Evolutionary conservation across 2,329 filamentous ascomycete genomes (phyloP).

Genomic region (Coniochaeta sp.): DNA sequence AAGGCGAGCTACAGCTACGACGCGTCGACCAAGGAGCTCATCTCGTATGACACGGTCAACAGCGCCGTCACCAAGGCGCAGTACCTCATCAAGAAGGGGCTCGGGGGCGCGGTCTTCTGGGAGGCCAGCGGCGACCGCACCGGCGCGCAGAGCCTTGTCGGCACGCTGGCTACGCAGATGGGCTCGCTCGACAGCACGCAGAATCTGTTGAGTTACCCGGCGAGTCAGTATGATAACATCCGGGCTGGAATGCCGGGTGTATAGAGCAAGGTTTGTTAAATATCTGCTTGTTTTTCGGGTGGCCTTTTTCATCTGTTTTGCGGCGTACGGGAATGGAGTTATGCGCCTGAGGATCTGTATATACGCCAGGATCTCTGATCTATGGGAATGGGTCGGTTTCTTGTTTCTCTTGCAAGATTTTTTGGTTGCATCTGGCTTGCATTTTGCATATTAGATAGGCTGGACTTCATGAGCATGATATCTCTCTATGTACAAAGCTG

Average conservation of each 20-base stretch:
- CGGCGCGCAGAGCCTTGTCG: constrained; percentile 49
- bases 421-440: not conserved
- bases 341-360: not conserved
- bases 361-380: not conserved
- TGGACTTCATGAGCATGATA: not conserved
- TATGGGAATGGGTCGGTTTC: not conserved
- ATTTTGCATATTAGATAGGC: not conserved
- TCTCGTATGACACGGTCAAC: constrained; percentile 60
- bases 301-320: not conserved
- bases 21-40: constrained; percentile 45
- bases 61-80: constrained; percentile 53
- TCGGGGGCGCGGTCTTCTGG: constrained; percentile 82
- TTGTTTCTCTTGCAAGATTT: not conserved
- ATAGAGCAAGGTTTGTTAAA: not conserved
- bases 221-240: constrained; percentile 52
- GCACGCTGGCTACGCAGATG: constrained; percentile 37
- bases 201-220: constrained; percentile 50
- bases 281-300: not conserved
- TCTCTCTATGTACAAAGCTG: not conserved
- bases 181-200: constrained; percentile 37
- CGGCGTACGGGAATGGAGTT: not conserved
- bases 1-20: constrained; percentile 70
- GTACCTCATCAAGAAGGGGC: constrained; percentile 50
- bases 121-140: constrained; percentile 62
- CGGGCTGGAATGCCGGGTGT: constrained; percentile 18